Percentiles rank a stretch among this genome's conserved stretches.
Conservation (phyloP, 108 stramenopile genomes). For the Nannochloropsis gaditana region DNA sequence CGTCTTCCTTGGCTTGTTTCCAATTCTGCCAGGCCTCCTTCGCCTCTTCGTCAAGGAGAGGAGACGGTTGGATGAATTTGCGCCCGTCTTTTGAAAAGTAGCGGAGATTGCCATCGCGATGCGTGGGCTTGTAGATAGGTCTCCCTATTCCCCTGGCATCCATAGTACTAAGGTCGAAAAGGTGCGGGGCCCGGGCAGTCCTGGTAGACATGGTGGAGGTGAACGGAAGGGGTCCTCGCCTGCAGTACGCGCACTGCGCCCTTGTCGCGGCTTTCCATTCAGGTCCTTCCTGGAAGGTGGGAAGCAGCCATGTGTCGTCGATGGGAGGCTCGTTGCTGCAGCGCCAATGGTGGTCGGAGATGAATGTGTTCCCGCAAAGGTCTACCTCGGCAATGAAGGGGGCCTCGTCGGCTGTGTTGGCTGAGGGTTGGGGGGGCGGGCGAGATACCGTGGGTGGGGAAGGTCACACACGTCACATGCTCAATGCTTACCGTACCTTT, state of each 20-base stretch:
- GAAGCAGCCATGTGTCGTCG: background rate
- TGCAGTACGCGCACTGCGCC: background rate
- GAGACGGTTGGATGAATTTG: background rate
- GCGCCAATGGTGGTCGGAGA: background rate
- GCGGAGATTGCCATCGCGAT: background rate
- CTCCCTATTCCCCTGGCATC: background rate
- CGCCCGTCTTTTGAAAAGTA: background rate
- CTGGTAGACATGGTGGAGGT: background rate
- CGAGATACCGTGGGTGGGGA: too few relatives aligned
- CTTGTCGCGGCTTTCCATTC: constrained; percentile 4
- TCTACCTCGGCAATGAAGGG: background rate
- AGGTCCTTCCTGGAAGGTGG: background rate
- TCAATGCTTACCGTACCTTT: background rate
- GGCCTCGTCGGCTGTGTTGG: constrained; percentile 1
- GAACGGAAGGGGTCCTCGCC: background rate
- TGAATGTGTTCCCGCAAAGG: background rate
- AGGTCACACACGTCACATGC: too few relatives aligned
- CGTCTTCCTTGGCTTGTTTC: background rate
- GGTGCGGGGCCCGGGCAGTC: background rate
- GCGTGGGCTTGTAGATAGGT: background rate
- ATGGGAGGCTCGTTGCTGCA: background rate
- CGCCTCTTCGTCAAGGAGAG: background rate
- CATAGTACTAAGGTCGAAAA: background rate
- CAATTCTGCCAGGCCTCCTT: background rate
- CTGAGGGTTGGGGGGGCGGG: background rate